A percentile compares a stretch with the other conserved stretches of the same genome.
phyloP scores from a whole-genome alignment of 2,329 filamentous ascomycete species.

The Annulohypoxylon truncatum region DNA sequence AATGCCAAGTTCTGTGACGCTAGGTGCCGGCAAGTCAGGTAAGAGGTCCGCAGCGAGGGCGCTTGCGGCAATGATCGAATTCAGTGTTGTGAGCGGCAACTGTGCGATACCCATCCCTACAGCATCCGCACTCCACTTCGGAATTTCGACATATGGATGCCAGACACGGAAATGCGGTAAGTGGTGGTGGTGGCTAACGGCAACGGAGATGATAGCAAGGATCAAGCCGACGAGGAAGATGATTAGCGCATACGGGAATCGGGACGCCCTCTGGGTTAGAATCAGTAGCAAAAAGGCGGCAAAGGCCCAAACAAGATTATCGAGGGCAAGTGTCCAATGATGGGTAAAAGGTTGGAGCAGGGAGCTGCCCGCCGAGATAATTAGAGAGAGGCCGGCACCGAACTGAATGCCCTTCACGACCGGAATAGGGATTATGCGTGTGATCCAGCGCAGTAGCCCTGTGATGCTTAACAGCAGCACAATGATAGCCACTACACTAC shows the following conservation, averaged over 20 bases:
- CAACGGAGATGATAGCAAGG: conserved; percentile 65
- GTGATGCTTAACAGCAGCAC: conserved; percentile 83
- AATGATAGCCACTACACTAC: conserved; percentile 78
- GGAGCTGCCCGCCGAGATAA: conserved; percentile 78
- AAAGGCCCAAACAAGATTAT: conserved; percentile 84
- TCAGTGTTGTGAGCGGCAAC: conserved; percentile 89
- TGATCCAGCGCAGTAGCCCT: conserved; percentile 80
- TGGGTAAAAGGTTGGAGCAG: conserved; percentile 71
- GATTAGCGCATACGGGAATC: conserved; percentile 81
- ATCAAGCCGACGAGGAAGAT: conserved; percentile 76
- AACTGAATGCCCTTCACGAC: conserved; percentile 96
- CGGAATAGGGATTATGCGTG: conserved; percentile 80
- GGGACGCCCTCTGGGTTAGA: conserved; percentile 70
- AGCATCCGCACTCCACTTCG: conserved; percentile 56
- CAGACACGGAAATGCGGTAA: conserved; percentile 69
- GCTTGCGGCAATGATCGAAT: conserved; percentile 89
- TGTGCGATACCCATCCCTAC: conserved; percentile 80
- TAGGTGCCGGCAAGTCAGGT: conserved; percentile 73
- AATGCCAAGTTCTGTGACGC: conserved; percentile 80
- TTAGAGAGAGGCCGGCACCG: conserved; percentile 85
- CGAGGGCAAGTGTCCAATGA: conserved; percentile 75
- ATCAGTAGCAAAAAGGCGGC: conserved; percentile 78
- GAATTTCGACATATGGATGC: conserved; percentile 65
- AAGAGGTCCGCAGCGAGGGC: conserved; percentile 83
- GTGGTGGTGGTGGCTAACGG: conserved; percentile 44